These are phyloP conservation scores for Pouteria campechiana DNA, from an alignment of 179 eudicot genomes.

Conservation along the genomic window DNA sequence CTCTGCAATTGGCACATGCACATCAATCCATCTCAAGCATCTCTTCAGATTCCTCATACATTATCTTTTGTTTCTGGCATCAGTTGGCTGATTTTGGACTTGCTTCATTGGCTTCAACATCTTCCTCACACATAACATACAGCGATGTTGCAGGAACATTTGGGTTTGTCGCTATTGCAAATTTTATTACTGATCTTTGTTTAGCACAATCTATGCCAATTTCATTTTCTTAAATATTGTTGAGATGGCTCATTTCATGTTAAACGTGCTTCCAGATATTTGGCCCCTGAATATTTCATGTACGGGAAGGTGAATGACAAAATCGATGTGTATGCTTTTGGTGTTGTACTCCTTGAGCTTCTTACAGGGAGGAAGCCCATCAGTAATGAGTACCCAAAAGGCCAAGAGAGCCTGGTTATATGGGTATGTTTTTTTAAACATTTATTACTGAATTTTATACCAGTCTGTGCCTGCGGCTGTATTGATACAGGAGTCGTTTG, in stretches of 20 bases:
- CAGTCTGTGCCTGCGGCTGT: not conserved
- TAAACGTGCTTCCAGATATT: slow-evolving; percentile 38
- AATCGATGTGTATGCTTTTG: slow-evolving; percentile 84
- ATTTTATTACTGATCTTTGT: not conserved
- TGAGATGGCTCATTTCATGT: not conserved
- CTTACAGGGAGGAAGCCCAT: slow-evolving; percentile 85
- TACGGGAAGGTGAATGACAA: slow-evolving; percentile 71
- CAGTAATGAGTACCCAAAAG: slow-evolving; percentile 51
- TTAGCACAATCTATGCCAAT: not conserved
- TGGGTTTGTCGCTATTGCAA: slow-evolving; percentile 37
- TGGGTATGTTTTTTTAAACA: slow-evolving; percentile 53
- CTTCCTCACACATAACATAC: slow-evolving; percentile 39
- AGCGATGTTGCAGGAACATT: slow-evolving; percentile 87
- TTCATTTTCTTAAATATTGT: not conserved
- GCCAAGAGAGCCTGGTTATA: slow-evolving; percentile 78
- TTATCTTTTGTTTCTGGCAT: slow-evolving; percentile 2
- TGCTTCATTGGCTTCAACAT: slow-evolving; percentile 54
- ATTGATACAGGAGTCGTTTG: slow-evolving; percentile 3
- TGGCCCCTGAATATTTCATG: slow-evolving; percentile 97
- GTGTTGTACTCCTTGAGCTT: slow-evolving; percentile 97
- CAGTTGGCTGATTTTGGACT: slow-evolving; percentile 93
- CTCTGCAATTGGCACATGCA: slow-evolving; percentile 5
- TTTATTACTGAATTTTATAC: too few species aligned
- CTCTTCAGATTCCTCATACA: not conserved
- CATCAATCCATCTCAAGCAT: too few species aligned